Conservation (phyloP, 2,329 filamentous ascomycete species). For the Trichothecium roseum region DNA sequence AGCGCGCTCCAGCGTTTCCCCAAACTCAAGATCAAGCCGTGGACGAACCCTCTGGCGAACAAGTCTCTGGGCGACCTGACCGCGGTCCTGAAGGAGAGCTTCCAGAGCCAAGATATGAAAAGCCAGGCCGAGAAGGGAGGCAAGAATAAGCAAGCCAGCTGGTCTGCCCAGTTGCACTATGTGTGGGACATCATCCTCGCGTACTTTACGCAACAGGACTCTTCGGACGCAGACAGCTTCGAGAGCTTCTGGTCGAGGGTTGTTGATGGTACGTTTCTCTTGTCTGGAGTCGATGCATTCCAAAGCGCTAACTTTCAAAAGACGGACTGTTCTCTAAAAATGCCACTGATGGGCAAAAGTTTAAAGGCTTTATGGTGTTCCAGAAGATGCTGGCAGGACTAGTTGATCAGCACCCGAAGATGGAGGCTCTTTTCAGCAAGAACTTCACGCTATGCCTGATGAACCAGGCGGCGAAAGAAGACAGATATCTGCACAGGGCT, state of each 20-base stretch:
- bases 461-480: slow-evolving; percentile 69
- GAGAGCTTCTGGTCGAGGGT: slow-evolving; percentile 75
- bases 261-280: slow-evolving; percentile 60
- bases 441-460: slow-evolving; percentile 75
- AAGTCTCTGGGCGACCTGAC: slow-evolving; percentile 60
- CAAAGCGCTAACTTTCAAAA: slow-evolving; percentile 25
- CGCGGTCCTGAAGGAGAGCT: slow-evolving; percentile 69
- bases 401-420: slow-evolving; percentile 33
- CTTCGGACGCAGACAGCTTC: slow-evolving; percentile 40
- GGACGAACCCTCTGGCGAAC: slow-evolving; percentile 65
- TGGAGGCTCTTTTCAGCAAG: slow-evolving; percentile 60
- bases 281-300: neutral
- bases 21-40: slow-evolving; percentile 54
- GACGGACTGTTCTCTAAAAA: slow-evolving; percentile 74
- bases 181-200: slow-evolving; percentile 75
- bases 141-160: slow-evolving; percentile 53
- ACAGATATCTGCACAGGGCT: slow-evolving; percentile 70
- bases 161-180: slow-evolving; percentile 74
- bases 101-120: slow-evolving; percentile 28
- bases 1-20: slow-evolving; percentile 55
- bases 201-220: slow-evolving; percentile 31
- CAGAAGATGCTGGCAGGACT: slow-evolving; percentile 57
- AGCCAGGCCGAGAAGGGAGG: neutral
- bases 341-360: slow-evolving; percentile 81
- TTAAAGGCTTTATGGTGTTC: slow-evolving; percentile 83